Evolutionary conservation across 345 rosid genomes (phyloP).

Genomic region (Euphorbia pulcherrima): DNA sequence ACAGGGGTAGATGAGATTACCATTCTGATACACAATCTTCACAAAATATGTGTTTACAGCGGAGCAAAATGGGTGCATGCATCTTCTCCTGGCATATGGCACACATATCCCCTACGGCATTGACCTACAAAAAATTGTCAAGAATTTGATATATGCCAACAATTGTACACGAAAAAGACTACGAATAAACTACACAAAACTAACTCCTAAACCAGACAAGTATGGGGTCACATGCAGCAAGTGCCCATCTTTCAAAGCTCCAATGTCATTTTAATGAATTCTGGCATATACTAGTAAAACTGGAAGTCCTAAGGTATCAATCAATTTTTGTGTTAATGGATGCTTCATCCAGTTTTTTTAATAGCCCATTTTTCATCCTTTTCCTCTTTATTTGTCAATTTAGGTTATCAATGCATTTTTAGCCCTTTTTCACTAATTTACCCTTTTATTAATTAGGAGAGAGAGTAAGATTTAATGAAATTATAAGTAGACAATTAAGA

Average conservation of each 20-base stretch:
- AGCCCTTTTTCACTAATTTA: too few relatives aligned
- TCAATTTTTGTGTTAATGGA: too few relatives aligned
- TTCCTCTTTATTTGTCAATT: too few relatives aligned
- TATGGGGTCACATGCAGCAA: background rate
- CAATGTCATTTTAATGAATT: too few relatives aligned
- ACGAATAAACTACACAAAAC: background rate
- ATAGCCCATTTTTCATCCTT: too few relatives aligned
- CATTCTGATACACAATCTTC: constrained; percentile 69
- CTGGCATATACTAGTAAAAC: background rate
- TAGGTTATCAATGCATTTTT: too few relatives aligned
- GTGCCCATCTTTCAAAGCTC: background rate
- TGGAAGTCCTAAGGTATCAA: background rate
- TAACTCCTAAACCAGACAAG: background rate
- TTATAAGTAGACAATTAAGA: too few relatives aligned
- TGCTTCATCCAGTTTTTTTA: too few relatives aligned
- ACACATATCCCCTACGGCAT: constrained; percentile 58
- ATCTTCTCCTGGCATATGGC: constrained; percentile 79
- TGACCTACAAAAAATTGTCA: constrained; percentile 31
- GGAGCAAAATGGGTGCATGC: constrained; percentile 48
- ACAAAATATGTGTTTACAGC: constrained; percentile 62
- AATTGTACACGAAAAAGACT: background rate
- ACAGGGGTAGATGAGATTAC: constrained; percentile 26
- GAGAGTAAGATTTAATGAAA: too few relatives aligned
- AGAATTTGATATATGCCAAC: constrained; percentile 4
- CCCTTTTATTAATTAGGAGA: too few relatives aligned